Conservation (phyloP, 805 yeast species). For the Myxozyma vanderwaltii region DNA sequence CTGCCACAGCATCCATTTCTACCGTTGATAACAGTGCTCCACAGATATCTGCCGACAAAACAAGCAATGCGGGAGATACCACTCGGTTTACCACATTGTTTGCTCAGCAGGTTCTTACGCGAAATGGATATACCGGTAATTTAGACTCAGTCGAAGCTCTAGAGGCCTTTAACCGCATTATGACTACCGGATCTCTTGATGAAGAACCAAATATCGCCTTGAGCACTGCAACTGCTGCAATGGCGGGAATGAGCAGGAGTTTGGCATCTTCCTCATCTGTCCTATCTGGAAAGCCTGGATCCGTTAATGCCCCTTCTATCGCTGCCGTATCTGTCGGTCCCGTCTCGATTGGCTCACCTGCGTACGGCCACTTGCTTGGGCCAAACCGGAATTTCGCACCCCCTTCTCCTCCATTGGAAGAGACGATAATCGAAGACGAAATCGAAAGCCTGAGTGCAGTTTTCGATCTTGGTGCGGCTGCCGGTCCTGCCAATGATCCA, state of each 20-base stretch:
- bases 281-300: constrained; percentile 7
- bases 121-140: constrained; percentile 21
- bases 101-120: constrained; percentile 24
- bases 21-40: neutral
- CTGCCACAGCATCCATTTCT: neutral
- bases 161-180: constrained; percentile 14
- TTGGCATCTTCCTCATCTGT: neutral
- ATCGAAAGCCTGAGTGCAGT: constrained; percentile 1
- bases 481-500: neutral
- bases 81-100: constrained; percentile 17
- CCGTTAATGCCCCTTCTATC: constrained; percentile 3
- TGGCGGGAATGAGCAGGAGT: neutral
- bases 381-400: neutral
- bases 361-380: neutral
- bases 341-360: neutral
- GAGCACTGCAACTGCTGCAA: too few species aligned
- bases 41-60: neutral
- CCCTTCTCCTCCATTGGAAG: constrained; percentile 22
- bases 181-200: constrained; percentile 1
- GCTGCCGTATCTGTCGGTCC: constrained; percentile 1
- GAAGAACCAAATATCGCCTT: neutral
- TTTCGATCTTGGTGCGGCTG: constrained; percentile 2
- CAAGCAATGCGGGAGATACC: neutral
- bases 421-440: neutral
- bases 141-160: constrained; percentile 27